phyloP scores from a whole-genome alignment of 495 filamentous ascomycete species.

The Venustampulla echinocandica region DNA sequence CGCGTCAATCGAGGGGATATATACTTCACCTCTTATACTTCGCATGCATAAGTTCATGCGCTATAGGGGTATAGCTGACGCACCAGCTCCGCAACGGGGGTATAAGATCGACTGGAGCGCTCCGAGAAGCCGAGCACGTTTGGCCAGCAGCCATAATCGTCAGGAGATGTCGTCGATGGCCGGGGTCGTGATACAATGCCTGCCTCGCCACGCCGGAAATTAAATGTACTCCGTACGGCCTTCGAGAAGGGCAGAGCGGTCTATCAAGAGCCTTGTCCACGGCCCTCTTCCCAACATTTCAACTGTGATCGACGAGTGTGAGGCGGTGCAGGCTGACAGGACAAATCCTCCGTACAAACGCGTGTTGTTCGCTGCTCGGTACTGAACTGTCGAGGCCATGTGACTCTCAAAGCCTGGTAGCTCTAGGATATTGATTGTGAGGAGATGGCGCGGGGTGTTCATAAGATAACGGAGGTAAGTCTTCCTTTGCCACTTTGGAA shows the following conservation, averaged over 20 bases:
- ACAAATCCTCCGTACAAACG: not conserved
- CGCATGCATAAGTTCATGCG: slow-evolving; percentile 13
- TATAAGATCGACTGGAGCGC: slow-evolving; percentile 11
- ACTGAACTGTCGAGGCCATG: slow-evolving; percentile 1
- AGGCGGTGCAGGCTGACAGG: not conserved
- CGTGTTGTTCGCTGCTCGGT: not conserved
- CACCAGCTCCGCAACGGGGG: slow-evolving; percentile 1
- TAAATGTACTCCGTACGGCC: no score
- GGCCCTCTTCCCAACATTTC: not conserved
- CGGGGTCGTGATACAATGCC: slow-evolving; percentile 6
- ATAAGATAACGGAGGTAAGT: not conserved
- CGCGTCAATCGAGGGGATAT: not conserved
- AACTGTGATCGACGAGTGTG: not conserved
- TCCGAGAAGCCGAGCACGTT: slow-evolving; percentile 2
- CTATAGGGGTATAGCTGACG: slow-evolving; percentile 8
- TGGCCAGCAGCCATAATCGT: not conserved
- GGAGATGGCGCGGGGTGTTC: not conserved
- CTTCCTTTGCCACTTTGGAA: slow-evolving; percentile 4
- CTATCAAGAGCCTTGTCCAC: slow-evolving; percentile 3
- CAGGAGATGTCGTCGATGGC: not conserved
- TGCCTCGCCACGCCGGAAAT: slow-evolving; percentile 15
- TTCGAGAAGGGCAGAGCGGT: slow-evolving; percentile 9
- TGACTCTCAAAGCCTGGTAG: slow-evolving; percentile 9
- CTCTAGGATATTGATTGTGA: not conserved
- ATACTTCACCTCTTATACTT: not conserved